Percentiles rank a stretch among this genome's conserved stretches.
Conservation (phyloP, 371 early-diverging fungal species). For the Neoconidiobolus thromboides region DNA sequence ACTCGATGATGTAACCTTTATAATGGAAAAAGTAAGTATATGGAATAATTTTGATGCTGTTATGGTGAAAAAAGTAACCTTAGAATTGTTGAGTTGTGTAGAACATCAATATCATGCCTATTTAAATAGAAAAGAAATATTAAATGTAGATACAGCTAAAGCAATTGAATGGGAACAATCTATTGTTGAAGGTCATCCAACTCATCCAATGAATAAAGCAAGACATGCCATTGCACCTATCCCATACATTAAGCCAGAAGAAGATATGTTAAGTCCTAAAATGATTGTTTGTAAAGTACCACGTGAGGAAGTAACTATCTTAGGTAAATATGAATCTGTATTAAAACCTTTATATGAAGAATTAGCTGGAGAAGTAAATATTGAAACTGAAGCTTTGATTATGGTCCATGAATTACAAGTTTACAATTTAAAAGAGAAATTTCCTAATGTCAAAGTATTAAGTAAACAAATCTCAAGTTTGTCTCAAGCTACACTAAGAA, state of each 20-base stretch:
- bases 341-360: not conserved
- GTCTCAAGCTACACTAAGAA: conserved; percentile 44
- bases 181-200: conserved; percentile 56
- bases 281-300: not conserved
- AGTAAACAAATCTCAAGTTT: conserved; percentile 13
- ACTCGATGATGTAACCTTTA: not conserved
- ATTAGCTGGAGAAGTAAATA: not conserved
- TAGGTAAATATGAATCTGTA: not conserved
- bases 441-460: not conserved
- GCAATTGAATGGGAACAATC: conserved; percentile 52
- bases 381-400: not conserved
- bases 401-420: not conserved
- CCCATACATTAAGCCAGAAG: not conserved
- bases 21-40: not conserved
- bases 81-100: conserved; percentile 19
- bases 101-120: conserved; percentile 22
- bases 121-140: conserved; percentile 18
- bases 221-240: not conserved
- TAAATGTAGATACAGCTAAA: conserved; percentile 23
- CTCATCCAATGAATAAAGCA: conserved; percentile 36
- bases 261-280: not conserved
- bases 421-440: not conserved
- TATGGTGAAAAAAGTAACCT: not conserved
- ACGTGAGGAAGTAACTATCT: not conserved
- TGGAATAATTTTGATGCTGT: not conserved